phyloP scores from a whole-genome alignment of 1,139 yeast genomes.

The Candida sanyaensis region DNA sequence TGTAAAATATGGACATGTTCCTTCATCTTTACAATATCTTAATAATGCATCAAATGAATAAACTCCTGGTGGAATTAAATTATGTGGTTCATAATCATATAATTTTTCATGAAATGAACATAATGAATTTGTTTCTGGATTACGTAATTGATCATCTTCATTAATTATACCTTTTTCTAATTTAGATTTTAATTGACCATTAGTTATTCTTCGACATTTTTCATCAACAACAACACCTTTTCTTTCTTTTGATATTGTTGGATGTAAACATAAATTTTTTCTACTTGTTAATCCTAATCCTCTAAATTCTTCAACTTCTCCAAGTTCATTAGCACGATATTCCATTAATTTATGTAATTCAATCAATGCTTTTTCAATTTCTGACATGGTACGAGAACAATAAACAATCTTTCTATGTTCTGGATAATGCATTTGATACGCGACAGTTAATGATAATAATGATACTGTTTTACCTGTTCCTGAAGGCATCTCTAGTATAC shows the following conservation, averaged over 20 bases:
- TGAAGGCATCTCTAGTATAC: constrained; percentile 99
- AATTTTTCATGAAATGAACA: constrained; percentile 92
- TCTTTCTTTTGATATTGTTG: constrained; percentile 81
- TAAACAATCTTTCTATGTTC: constrained; percentile 93
- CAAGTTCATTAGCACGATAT: constrained; percentile 77
- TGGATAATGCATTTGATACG: constrained; percentile 94
- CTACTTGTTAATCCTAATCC: constrained; percentile 94
- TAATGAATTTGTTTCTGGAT: constrained; percentile 29
- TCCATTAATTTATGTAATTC: constrained; percentile 90
- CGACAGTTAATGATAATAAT: constrained; percentile 83
- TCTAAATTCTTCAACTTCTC: constrained; percentile 82
- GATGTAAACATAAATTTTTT: constrained; percentile 91
- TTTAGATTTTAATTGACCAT: constrained; percentile 78
- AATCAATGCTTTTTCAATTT: constrained; percentile 95
- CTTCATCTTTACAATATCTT: constrained; percentile 72
- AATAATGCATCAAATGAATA: constrained; percentile 86
- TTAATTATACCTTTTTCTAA: constrained; percentile 60
- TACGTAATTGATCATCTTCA: constrained; percentile 47
- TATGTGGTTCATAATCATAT: constrained; percentile 82
- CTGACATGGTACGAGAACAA: constrained; percentile 99
- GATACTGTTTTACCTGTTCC: constrained; percentile 98
- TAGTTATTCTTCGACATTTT: constrained; percentile 90
- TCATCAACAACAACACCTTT: constrained; percentile 95
- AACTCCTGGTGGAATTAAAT: constrained; percentile 88
- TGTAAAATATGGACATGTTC: constrained; percentile 94